Conservation (phyloP, 352 stramenopile genomes). For the Pythium biforme region DNA sequence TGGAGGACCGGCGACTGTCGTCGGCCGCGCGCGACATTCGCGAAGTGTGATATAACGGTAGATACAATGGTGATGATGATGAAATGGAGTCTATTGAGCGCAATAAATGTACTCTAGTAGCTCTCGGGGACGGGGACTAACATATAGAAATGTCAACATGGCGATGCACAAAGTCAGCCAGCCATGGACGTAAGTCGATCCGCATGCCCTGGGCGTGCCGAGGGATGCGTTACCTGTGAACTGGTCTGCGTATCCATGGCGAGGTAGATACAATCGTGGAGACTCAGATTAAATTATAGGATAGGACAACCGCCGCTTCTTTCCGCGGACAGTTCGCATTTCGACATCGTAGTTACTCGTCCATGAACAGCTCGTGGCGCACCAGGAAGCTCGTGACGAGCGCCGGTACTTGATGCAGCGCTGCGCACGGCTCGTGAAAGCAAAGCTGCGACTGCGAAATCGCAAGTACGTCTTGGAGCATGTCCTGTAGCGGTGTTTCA, state of each 20-base stretch:
- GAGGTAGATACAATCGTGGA: background rate
- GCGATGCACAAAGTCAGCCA: no score
- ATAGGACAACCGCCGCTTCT: background rate
- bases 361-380: constrained; percentile 24
- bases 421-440: background rate
- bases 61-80: no score
- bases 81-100: no score
- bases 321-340: no score
- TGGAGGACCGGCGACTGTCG: constrained; percentile 1
- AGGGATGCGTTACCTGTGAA: no score
- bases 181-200: no score
- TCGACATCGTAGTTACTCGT: constrained; percentile 10
- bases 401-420: constrained; percentile 11
- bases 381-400: constrained; percentile 22
- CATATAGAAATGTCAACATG: no score
- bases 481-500: constrained; percentile 3
- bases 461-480: constrained; percentile 13
- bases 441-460: constrained; percentile 6
- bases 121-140: no score
- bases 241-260: no score
- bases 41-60: background rate
- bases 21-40: background rate
- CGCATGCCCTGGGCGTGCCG: no score
- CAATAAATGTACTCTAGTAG: no score
- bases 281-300: background rate